A percentile compares a stretch with the other conserved stretches of the same genome.
Evolutionary conservation across 2,329 filamentous ascomycete genomes (phyloP).

Genomic region (Tolypocladium amazonense): DNA sequence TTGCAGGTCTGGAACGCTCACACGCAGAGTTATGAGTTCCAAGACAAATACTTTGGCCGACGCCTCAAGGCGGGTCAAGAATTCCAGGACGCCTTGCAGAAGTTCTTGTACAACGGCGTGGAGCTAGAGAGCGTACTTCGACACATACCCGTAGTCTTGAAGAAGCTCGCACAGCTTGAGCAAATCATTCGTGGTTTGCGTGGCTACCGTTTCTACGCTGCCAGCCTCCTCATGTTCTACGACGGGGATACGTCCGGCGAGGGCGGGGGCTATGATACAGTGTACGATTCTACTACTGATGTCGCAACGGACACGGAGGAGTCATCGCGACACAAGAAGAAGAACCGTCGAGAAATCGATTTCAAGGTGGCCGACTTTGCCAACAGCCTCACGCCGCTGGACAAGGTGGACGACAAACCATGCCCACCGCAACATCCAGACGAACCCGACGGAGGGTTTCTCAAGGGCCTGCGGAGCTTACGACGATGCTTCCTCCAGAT

Average conservation of each 20-base stretch:
- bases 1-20: constrained; percentile 92
- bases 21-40: constrained; percentile 79
- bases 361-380: constrained; percentile 98
- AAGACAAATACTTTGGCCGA: constrained; percentile 95
- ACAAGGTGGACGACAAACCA: constrained; percentile 47
- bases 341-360: constrained; percentile 57
- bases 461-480: constrained; percentile 72
- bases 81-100: constrained; percentile 78
- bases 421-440: constrained; percentile 77
- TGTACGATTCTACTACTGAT: constrained; percentile 48
- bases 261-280: constrained; percentile 36
- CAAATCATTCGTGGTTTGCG: constrained; percentile 68
- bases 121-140: constrained; percentile 69
- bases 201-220: constrained; percentile 91
- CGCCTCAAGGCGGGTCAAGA: constrained; percentile 77
- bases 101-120: constrained; percentile 84
- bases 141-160: constrained; percentile 79
- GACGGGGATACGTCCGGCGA: constrained; percentile 62
- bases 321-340: constrained; percentile 31
- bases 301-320: constrained; percentile 49
- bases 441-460: constrained; percentile 78
- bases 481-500: constrained; percentile 80
- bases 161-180: constrained; percentile 75
- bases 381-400: constrained; percentile 87
- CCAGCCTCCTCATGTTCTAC: constrained; percentile 89